Conservation (phyloP, 2,329 filamentous ascomycete species). For the Aspergillus calidoustus region DNA sequence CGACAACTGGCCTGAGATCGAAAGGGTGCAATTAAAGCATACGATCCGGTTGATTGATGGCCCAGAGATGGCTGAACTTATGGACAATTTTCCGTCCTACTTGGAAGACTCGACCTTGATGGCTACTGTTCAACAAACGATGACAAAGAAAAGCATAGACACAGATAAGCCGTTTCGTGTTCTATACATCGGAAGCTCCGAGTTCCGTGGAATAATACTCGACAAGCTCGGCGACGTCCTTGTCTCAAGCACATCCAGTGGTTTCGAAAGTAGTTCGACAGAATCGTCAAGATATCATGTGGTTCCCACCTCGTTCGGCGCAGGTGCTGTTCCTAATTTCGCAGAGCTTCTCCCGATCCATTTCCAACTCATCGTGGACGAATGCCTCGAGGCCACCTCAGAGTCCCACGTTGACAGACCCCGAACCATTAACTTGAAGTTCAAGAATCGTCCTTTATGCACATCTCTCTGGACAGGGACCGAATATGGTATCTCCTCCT, state of each 20-base stretch:
- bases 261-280: slow-evolving; percentile 39
- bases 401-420: slow-evolving; percentile 30
- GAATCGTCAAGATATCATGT: slow-evolving; percentile 54
- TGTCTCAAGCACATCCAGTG: slow-evolving; percentile 44
- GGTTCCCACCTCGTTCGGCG: slow-evolving; percentile 53
- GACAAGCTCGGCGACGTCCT: slow-evolving; percentile 55
- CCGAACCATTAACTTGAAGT: slow-evolving; percentile 40
- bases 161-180: slow-evolving; percentile 51
- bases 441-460: slow-evolving; percentile 46
- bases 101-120: slow-evolving; percentile 40
- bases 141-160: slow-evolving; percentile 45
- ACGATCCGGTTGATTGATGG: slow-evolving; percentile 45
- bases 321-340: slow-evolving; percentile 50
- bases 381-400: slow-evolving; percentile 44
- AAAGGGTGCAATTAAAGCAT: slow-evolving; percentile 48
- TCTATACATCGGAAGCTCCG: slow-evolving; percentile 47
- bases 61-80: slow-evolving; percentile 34
- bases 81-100: slow-evolving; percentile 32
- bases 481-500: slow-evolving; percentile 45
- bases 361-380: slow-evolving; percentile 54
- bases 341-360: slow-evolving; percentile 54
- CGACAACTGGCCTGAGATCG: slow-evolving; percentile 44
- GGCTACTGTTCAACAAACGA: slow-evolving; percentile 50
- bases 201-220: slow-evolving; percentile 47
- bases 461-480: slow-evolving; percentile 43